Base-by-base conservation (phyloP, 2,329 filamentous ascomycete genomes). In the Fusarium annulatum region DNA sequence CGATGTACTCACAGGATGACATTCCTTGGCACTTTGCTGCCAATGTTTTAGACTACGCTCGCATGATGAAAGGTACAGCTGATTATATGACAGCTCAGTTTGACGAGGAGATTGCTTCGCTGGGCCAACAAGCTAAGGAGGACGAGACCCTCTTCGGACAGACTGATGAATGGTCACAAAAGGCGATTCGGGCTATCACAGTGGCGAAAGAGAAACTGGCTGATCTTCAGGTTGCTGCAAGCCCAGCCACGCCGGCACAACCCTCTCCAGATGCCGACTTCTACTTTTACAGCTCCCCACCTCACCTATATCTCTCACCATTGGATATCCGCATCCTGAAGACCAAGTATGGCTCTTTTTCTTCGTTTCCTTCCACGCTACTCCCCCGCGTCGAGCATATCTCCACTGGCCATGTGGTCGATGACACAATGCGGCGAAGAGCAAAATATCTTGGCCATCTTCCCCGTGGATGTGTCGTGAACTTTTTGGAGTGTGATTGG, bases 1-100 rank as follows among this genome's bases (percentile, higher is more conserved):
- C 90, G 7, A 85, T 94, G 34, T 88, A 88, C 36, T 87, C 89
- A 26, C 89, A 89, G 14, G 91, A 96, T 57, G 93, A 95, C 77
- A 90, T 98, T 41, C 96, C 96, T 0, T 99, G 96, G 96, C 94
- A 97, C 81, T 95, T 96, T 82, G 94, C 94, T 10, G 95, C 94
- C 15, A 97, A 97, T 77, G 95, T 97, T 41, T 88, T 97, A 80
- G 96, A 99, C 80, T 99, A 98, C 82, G 94, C 95, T 21, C 91
- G 95, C 43, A 92, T 98, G 62, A 97, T 99, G 94, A 97, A 96
- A 80, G 96, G 95, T 11, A 96, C 94, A 9, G 91, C 93, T 77
- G 91, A 93, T 39, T 99, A 99, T 80, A 96, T 99, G 92, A 80
- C 86, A 18, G 87, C 90, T 60, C 93, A 98, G 79, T 96, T 92